phyloP scores from a whole-genome alignment of 139 green algal genomes.

The Haematococcus sp. region DNA sequence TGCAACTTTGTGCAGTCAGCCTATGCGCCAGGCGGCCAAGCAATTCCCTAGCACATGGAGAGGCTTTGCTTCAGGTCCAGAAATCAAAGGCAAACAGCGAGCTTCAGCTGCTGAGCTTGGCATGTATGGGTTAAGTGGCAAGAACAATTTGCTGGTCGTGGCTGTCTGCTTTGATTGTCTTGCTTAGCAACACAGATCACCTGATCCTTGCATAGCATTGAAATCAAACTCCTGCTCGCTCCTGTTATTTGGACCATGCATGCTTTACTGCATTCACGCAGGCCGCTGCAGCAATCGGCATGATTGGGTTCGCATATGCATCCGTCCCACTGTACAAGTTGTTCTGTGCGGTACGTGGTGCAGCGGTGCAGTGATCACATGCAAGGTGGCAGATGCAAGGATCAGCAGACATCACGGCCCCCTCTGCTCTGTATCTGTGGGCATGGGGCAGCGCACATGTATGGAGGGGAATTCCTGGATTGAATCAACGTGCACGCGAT shows the following conservation, averaged over 20 bases:
- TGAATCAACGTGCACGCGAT: too few species aligned
- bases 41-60: too few species aligned
- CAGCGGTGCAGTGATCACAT: too few species aligned
- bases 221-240: too few species aligned
- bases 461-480: too few species aligned
- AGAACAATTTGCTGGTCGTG: background rate
- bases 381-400: background rate
- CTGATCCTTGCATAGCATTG: too few species aligned
- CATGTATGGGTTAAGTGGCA: conserved; percentile 22
- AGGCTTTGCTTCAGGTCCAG: too few species aligned
- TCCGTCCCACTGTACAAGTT: conserved; percentile 91
- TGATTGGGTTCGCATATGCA: conserved; percentile 92
- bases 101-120: conserved; percentile 10
- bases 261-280: conserved; percentile 28
- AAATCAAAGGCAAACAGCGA: too few species aligned
- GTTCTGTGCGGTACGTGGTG: conserved; percentile 67
- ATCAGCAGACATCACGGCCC: background rate
- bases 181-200: background rate
- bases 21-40: background rate
- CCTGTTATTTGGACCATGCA: too few species aligned
- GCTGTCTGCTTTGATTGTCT: background rate
- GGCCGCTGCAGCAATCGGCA: conserved; percentile 77
- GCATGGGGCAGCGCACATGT: too few species aligned
- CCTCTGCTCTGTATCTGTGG: background rate
- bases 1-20: background rate